phyloP scores from a whole-genome alignment of 1,139 yeast species.

The Entelexis sorbosivorans region DNA sequence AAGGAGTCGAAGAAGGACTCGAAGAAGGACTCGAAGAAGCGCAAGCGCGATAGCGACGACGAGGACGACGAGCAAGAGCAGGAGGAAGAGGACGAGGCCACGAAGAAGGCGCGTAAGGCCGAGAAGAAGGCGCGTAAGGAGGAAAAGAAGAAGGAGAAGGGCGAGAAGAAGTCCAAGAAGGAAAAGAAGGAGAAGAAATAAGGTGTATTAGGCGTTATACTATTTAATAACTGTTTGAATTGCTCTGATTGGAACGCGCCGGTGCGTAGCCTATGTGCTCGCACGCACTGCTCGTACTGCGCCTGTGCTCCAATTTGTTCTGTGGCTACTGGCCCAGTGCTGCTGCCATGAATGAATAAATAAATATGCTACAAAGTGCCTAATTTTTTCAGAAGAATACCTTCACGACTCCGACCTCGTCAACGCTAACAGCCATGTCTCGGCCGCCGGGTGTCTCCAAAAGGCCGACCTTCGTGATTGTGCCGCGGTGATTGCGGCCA shows the following conservation, averaged over 20 bases:
- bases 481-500: constrained; percentile 24
- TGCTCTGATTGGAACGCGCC: no score
- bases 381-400: constrained; percentile 16
- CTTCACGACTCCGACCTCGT: constrained; percentile 24
- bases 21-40: constrained; percentile 25
- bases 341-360: not conserved
- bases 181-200: constrained; percentile 26
- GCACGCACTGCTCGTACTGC: no score
- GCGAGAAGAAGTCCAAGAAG: constrained; percentile 23
- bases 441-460: constrained; percentile 6
- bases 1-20: constrained; percentile 26
- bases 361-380: not conserved
- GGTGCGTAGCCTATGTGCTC: no score
- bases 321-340: no score
- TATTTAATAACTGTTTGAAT: constrained; percentile 2
- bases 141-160: constrained; percentile 17
- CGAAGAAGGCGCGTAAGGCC: constrained; percentile 5
- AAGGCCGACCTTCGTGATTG: constrained; percentile 16
- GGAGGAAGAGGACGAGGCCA: constrained; percentile 24
- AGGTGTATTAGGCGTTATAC: constrained; percentile 19
- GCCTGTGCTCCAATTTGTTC: no score
- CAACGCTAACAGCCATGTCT: constrained; percentile 22
- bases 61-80: constrained; percentile 23
- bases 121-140: constrained; percentile 6
- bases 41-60: constrained; percentile 17